These are phyloP conservation scores for Tolypocladium pustulatum DNA, from an alignment of 2,329 filamentous ascomycete genomes.

Conservation along the genomic window DNA sequence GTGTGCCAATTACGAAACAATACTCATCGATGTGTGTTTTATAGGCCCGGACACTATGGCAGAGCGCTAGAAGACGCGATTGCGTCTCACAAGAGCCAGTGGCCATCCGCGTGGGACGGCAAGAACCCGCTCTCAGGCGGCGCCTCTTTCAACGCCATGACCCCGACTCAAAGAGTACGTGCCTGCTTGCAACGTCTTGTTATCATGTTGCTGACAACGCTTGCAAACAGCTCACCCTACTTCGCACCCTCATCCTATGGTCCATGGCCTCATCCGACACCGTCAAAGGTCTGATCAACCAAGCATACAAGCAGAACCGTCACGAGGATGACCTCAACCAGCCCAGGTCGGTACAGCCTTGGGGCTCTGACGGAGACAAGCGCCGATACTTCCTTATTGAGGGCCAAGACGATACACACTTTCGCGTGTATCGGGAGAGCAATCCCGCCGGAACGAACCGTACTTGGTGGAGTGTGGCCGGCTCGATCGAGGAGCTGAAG, in stretches of 20 bases:
- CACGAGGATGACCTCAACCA: conserved; percentile 75
- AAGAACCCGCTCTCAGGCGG: conserved; percentile 76
- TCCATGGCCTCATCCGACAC: conserved; percentile 78
- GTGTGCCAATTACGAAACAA: not conserved
- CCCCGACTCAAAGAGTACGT: conserved; percentile 65
- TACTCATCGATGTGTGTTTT: conserved; percentile 11
- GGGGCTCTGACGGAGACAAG: conserved; percentile 84
- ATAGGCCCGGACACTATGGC: conserved; percentile 81
- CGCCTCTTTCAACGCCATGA: conserved; percentile 73
- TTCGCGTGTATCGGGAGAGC: conserved; percentile 88
- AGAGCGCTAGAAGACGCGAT: conserved; percentile 92
- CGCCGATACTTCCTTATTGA: conserved; percentile 90
- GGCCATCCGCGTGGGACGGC: conserved; percentile 73
- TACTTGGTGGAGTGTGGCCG: conserved; percentile 90
- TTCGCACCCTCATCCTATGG: conserved; percentile 81
- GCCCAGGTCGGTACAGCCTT: conserved; percentile 78
- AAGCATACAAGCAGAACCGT: conserved; percentile 79
- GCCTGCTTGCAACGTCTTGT: not conserved
- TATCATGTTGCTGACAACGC: conserved; percentile 4
- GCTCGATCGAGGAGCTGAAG: conserved; percentile 77
- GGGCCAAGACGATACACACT: conserved; percentile 86
- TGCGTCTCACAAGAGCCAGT: conserved; percentile 74
- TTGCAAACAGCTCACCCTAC: conserved; percentile 57
- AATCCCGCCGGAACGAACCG: conserved; percentile 65
- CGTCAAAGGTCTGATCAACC: conserved; percentile 70